Conservation (phyloP, 2,329 filamentous ascomycete genomes). For the Capronia coronata region DNA sequence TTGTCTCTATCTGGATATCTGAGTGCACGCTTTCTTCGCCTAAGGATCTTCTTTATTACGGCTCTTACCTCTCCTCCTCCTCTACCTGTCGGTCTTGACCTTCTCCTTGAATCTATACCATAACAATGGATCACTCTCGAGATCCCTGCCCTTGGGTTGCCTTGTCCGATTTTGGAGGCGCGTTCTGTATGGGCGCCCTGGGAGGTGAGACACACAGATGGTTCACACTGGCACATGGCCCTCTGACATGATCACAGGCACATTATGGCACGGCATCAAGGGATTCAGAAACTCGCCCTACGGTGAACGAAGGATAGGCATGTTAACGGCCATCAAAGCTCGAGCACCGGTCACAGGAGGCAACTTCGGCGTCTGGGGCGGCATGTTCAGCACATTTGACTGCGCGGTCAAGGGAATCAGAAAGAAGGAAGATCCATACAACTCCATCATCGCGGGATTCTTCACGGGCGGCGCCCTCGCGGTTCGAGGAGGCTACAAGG, state of each 20-base stretch:
- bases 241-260: slow-evolving; percentile 63
- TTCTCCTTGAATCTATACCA: neutral
- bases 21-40: neutral
- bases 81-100: neutral
- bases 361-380: slow-evolving; percentile 98
- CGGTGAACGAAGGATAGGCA: slow-evolving; percentile 90
- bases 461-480: slow-evolving; percentile 91
- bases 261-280: slow-evolving; percentile 96
- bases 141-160: slow-evolving; percentile 97
- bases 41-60: neutral
- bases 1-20: neutral
- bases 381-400: slow-evolving; percentile 91
- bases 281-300: slow-evolving; percentile 84
- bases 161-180: slow-evolving; percentile 94
- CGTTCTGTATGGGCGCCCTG: slow-evolving; percentile 78
- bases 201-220: slow-evolving; percentile 11
- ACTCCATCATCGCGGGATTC: slow-evolving; percentile 95
- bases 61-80: neutral
- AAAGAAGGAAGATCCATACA: slow-evolving; percentile 97
- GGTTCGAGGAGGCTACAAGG: slow-evolving; percentile 83
- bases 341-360: slow-evolving; percentile 91
- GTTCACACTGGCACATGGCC: neutral
- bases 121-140: slow-evolving; percentile 81
- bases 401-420: slow-evolving; percentile 90
- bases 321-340: slow-evolving; percentile 95